Evolutionary conservation across 176 grass and related monocot species (phyloP).

Genomic region (Oryza australiensis): DNA sequence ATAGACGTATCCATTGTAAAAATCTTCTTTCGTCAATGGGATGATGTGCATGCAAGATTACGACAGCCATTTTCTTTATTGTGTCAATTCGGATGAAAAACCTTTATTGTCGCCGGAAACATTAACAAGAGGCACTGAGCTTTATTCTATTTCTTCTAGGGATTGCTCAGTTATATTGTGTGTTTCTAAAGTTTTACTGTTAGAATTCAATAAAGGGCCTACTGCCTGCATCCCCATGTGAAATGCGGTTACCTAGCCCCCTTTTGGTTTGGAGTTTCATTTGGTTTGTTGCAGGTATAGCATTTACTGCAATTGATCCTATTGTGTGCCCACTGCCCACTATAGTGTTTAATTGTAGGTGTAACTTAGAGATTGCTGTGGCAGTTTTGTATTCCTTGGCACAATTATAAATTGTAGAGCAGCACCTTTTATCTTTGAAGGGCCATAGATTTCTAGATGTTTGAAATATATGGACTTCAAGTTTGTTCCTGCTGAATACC

Average conservation of each 20-base stretch:
- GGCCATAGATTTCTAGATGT: not conserved
- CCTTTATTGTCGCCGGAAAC: not conserved
- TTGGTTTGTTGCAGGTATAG: not conserved
- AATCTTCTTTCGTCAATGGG: not conserved
- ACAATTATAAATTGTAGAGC: slow-evolving; percentile 27
- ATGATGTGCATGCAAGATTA: slow-evolving; percentile 26
- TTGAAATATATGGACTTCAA: not conserved
- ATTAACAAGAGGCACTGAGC: not conserved
- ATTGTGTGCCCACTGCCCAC: not conserved
- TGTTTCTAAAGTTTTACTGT: not conserved
- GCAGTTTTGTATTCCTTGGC: slow-evolving; percentile 18
- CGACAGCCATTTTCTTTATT: slow-evolving; percentile 32
- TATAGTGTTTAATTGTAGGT: slow-evolving; percentile 24
- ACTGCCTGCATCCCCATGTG: not conserved
- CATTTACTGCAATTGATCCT: slow-evolving; percentile 3
- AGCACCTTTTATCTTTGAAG: slow-evolving; percentile 1
- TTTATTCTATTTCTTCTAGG: not conserved
- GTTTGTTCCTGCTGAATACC: not conserved
- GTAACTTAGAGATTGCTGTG: not conserved
- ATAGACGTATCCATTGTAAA: slow-evolving; percentile 16
- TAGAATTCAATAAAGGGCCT: not conserved
- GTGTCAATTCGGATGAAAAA: slow-evolving; percentile 5
- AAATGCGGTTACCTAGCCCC: not conserved
- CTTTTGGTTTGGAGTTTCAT: slow-evolving; percentile 1
- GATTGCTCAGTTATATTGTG: not conserved